A percentile compares a stretch with the other conserved stretches of the same genome.
These are phyloP conservation scores for Cercospora zeina DNA, from an alignment of 2,329 filamentous ascomycete genomes.

Conservation along the genomic window DNA sequence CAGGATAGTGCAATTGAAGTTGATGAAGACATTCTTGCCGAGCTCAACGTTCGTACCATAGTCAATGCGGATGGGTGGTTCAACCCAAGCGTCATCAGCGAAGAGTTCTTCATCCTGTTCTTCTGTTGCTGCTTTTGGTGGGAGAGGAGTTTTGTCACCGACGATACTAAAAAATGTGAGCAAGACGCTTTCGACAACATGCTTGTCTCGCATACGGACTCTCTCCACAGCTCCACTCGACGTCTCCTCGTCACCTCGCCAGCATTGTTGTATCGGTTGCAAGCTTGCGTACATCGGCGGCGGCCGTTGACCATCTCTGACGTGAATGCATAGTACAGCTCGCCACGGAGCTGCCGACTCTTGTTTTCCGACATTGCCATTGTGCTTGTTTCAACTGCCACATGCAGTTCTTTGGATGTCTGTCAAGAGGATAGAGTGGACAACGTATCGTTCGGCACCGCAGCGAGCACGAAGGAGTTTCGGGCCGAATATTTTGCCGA, in stretches of 20 bases:
- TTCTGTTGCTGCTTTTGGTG: constrained; percentile 56
- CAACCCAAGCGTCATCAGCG: constrained; percentile 66
- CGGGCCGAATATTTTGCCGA: not conserved
- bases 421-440: not conserved
- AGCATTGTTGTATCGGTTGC: constrained; percentile 63
- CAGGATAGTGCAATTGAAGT: constrained; percentile 71
- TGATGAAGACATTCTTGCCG: constrained; percentile 72
- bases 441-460: not conserved
- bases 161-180: constrained; percentile 55
- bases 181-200: not conserved
- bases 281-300: constrained; percentile 62
- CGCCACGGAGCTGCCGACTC: constrained; percentile 38
- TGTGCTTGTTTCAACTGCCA: not conserved
- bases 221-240: constrained; percentile 67
- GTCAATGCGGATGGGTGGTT: constrained; percentile 69
- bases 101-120: constrained; percentile 68
- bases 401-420: not conserved
- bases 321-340: constrained; percentile 73
- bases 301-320: constrained; percentile 67
- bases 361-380: constrained; percentile 40
- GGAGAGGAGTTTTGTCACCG: constrained; percentile 63
- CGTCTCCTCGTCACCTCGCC: constrained; percentile 59
- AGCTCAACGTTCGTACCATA: constrained; percentile 75
- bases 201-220: constrained; percentile 45
- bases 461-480: not conserved